Conservation (phyloP, 768 basidiomycete genomes). For the Tricholoma terreum region DNA sequence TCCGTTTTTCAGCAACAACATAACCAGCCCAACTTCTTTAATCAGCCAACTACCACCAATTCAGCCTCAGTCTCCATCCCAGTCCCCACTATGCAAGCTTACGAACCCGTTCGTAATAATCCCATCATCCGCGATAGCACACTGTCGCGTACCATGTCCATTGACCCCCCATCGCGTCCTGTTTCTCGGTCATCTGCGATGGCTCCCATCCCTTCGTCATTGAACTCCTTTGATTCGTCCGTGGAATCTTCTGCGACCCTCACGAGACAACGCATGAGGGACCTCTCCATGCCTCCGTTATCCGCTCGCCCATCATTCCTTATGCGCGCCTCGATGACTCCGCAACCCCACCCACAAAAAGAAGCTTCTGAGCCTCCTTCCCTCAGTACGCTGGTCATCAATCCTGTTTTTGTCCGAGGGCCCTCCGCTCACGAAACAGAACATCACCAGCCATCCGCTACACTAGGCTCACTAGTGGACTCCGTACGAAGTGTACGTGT, state of each 20-base stretch:
- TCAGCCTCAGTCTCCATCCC: slow-evolving; percentile 24
- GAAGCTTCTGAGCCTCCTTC: slow-evolving; percentile 71
- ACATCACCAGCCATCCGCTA: slow-evolving; percentile 34
- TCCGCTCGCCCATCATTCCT: slow-evolving; percentile 51
- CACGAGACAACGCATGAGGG: slow-evolving; percentile 30
- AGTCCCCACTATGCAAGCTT: slow-evolving; percentile 24
- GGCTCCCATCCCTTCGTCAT: slow-evolving; percentile 37
- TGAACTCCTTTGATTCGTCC: slow-evolving; percentile 38
- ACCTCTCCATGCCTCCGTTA: slow-evolving; percentile 46
- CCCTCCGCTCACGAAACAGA: slow-evolving; percentile 37
- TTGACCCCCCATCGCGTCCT: slow-evolving; percentile 54
- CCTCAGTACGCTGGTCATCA: slow-evolving; percentile 54
- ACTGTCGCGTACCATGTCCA: slow-evolving; percentile 63
- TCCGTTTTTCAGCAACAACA: slow-evolving; percentile 37
- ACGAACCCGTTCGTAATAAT: slow-evolving; percentile 28
- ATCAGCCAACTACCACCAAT: slow-evolving; percentile 19
- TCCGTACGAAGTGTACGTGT: slow-evolving; percentile 52
- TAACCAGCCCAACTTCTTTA: slow-evolving; percentile 20
- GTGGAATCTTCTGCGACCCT: slow-evolving; percentile 29
- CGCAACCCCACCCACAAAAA: slow-evolving; percentile 48
- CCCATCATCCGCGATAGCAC: slow-evolving; percentile 33
- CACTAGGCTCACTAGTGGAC: slow-evolving; percentile 58
- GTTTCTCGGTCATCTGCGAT: slow-evolving; percentile 38
- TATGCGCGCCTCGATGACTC: slow-evolving; percentile 68
- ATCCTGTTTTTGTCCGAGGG: slow-evolving; percentile 68